Evolutionary conservation across 805 yeast species (phyloP).

Genomic region (Metschnikowia sp.): DNA sequence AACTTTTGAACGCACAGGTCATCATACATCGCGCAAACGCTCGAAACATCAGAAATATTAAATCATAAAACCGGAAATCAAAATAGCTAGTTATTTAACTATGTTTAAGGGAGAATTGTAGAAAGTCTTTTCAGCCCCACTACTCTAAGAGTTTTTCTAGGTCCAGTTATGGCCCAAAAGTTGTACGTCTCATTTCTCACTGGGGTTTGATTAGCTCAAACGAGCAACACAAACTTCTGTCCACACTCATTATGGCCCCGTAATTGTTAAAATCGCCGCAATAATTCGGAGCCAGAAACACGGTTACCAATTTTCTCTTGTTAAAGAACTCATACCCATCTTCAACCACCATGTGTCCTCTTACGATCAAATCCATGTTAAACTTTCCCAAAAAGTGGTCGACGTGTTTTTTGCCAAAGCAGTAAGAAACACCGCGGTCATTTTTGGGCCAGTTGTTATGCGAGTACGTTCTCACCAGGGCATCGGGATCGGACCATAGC

Average conservation of each 20-base stretch:
- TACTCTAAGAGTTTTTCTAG: background rate
- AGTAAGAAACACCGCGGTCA: constrained; percentile 79
- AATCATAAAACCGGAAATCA: no score
- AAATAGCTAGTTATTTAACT: background rate
- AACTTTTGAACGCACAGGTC: no score
- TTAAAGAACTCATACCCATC: constrained; percentile 84
- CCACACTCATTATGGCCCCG: constrained; percentile 78
- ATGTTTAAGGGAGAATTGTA: background rate
- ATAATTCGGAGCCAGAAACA: constrained; percentile 80
- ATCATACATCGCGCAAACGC: no score
- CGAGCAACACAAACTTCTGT: constrained; percentile 63
- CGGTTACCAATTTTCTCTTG: constrained; percentile 69
- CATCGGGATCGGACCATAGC: constrained; percentile 81
- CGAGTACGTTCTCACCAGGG: constrained; percentile 32
- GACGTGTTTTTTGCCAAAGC: constrained; percentile 73
- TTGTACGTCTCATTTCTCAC: constrained; percentile 1
- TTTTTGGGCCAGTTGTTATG: constrained; percentile 68
- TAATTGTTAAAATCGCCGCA: constrained; percentile 79
- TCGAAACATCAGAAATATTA: no score
- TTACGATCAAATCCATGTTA: constrained; percentile 70
- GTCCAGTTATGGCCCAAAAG: background rate
- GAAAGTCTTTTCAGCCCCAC: background rate
- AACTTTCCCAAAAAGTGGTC: constrained; percentile 62
- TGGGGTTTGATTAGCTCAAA: constrained; percentile 67
- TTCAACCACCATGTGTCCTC: constrained; percentile 90